These are phyloP conservation scores for Botrytis byssoidea DNA, from an alignment of 2,329 filamentous ascomycete species.

Conservation along the genomic window DNA sequence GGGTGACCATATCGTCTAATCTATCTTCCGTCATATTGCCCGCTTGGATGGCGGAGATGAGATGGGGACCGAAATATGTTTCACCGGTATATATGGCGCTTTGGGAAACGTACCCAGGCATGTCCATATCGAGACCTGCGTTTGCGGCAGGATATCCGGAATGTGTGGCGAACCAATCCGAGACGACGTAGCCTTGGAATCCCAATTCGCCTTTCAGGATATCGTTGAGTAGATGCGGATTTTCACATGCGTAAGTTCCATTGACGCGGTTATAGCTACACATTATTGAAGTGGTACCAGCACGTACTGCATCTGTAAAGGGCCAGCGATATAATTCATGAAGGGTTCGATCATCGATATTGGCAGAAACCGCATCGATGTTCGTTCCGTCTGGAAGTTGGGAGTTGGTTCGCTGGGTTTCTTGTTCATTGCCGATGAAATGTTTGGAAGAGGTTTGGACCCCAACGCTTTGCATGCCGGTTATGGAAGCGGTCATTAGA, in stretches of 20 bases:
- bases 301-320: slow-evolving; percentile 7
- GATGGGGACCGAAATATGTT: slow-evolving; percentile 30
- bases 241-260: slow-evolving; percentile 66
- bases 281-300: slow-evolving; percentile 76
- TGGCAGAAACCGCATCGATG: slow-evolving; percentile 24
- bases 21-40: slow-evolving; percentile 64
- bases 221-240: slow-evolving; percentile 72
- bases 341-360: slow-evolving; percentile 66
- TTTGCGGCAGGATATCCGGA: slow-evolving; percentile 75
- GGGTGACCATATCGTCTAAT: slow-evolving; percentile 60
- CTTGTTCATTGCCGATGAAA: slow-evolving; percentile 55
- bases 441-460: slow-evolving; percentile 62
- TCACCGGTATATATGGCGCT: neutral
- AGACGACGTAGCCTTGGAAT: slow-evolving; percentile 81
- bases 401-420: slow-evolving; percentile 44
- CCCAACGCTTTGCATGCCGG: slow-evolving; percentile 68
- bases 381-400: slow-evolving; percentile 35
- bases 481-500: slow-evolving; percentile 20
- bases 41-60: slow-evolving; percentile 55
- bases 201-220: slow-evolving; percentile 81
- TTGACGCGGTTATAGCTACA: slow-evolving; percentile 76
- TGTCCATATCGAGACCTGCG: slow-evolving; percentile 70
- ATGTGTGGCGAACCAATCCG: slow-evolving; percentile 81
- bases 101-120: slow-evolving; percentile 24
- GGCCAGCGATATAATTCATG: slow-evolving; percentile 19